Evolutionary conservation across 2,329 filamentous ascomycete species (phyloP), one percentile per base, ranked within the genome.

Genomic region (Mariannaea elegans): DNA sequence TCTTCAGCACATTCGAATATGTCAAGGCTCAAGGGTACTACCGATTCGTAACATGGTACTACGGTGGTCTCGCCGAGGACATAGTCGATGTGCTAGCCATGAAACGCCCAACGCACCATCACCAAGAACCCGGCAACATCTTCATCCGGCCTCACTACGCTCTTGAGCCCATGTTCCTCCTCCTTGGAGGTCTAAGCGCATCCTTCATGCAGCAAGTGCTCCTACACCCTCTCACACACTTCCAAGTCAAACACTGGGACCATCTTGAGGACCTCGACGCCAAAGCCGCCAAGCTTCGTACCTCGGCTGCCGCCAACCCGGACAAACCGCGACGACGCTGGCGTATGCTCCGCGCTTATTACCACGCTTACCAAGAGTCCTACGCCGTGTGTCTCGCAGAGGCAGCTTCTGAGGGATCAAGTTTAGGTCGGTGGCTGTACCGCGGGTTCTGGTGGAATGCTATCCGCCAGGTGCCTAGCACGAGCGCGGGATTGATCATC

Each of bases 1-100:
- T 92, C 81, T 94, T 94, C 75, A 86, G 84, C 67, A 86, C 85
- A 0, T 93, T 94, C 64, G 91, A 94, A 76, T 91, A 87, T 46
- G 79, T 93, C 70, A 93, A 93, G 73, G 88, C 87, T 10, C 90
- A 93, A 72, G 82, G 82, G 12, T 80, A 91, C 76, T 92, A 92
- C 74, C 79, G 79, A 42, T 93, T 90, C 70, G 85, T 93, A 29
- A 85, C 83, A 13, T 87, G 85, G 78, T 91, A 88, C 72, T 93
- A 93, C 65, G 86, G 87, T 24, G 82, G 82, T 1, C 73, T 87
- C 21, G 82, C 80, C 24, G 79, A 81, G 38, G 81, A 86, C 31
- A 80, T 80, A 12, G 76, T 87, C 50, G 78, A 85, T 55, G 66
- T 81, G 1, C 75, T 86, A 0, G 82, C 82, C 8, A 75, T 73